phyloP scores from a whole-genome alignment of 371 early-diverging fungal genomes.

The Mortierella sp. region DNA sequence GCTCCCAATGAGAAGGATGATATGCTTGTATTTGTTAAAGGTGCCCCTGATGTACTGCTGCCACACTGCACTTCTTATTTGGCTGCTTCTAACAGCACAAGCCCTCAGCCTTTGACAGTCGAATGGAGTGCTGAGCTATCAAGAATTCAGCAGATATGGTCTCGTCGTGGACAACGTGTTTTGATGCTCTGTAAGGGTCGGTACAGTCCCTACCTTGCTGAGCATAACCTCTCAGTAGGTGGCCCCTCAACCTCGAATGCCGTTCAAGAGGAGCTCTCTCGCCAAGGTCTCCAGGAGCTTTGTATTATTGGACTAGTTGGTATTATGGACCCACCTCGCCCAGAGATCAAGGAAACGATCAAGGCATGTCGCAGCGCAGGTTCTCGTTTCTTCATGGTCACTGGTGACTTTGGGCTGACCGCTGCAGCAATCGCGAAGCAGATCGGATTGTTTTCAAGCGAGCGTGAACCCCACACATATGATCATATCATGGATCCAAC shows the following conservation, averaged over 20 bases:
- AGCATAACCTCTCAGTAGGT: constrained; percentile 15
- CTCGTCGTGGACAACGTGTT: constrained; percentile 75
- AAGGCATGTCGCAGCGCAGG: constrained; percentile 72
- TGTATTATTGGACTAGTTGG: constrained; percentile 74
- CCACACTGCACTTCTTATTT: constrained; percentile 62
- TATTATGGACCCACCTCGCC: constrained; percentile 81
- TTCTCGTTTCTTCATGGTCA: constrained; percentile 82
- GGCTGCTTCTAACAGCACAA: constrained; percentile 57
- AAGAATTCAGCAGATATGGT: constrained; percentile 69
- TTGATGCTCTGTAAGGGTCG: constrained; percentile 66
- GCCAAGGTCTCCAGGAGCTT: constrained; percentile 57
- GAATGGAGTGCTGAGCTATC: constrained; percentile 56
- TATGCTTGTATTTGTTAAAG: constrained; percentile 71
- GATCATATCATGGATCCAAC: constrained; percentile 46
- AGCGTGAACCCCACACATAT: constrained; percentile 59
- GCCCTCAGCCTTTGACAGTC: constrained; percentile 58
- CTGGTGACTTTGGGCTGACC: constrained; percentile 79
- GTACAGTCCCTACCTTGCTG: constrained; percentile 44
- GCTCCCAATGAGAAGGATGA: constrained; percentile 26
- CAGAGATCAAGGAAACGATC: constrained; percentile 72
- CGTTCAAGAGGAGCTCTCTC: constrained; percentile 41
- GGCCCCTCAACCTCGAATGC: constrained; percentile 14
- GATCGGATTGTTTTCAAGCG: constrained; percentile 69
- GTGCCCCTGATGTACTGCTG: constrained; percentile 84
- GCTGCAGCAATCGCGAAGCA: constrained; percentile 80